Conservation (phyloP, 2,329 filamentous ascomycete genomes). For the Aulographum hederae region DNA sequence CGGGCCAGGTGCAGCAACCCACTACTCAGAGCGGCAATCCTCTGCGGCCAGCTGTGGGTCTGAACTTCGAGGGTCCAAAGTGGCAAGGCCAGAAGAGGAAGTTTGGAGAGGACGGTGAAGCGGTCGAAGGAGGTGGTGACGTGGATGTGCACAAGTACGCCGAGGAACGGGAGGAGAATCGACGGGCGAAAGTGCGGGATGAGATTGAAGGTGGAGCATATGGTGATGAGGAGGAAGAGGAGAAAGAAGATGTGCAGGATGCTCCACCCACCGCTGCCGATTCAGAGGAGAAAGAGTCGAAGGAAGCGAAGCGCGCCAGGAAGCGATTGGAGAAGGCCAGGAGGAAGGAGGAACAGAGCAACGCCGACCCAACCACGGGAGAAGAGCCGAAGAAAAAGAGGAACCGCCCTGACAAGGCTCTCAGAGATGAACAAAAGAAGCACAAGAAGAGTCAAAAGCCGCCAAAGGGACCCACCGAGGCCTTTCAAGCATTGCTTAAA, state of each 20-base stretch:
- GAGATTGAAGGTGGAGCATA: not conserved
- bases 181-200: not conserved
- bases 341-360: not conserved
- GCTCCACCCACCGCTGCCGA: not conserved
- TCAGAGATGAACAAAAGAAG: too few species aligned
- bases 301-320: not conserved
- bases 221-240: not conserved
- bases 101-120: not conserved
- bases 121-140: not conserved
- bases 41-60: too few species aligned
- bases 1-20: slow-evolving; percentile 3
- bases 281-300: not conserved
- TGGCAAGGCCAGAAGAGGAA: not conserved
- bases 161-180: not conserved
- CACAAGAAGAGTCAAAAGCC: too few species aligned
- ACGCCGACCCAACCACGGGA: too few species aligned
- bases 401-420: too few species aligned
- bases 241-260: too few species aligned
- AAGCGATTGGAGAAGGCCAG: not conserved
- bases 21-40: too few species aligned
- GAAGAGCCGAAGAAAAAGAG: too few species aligned
- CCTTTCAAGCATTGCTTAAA: too few species aligned
- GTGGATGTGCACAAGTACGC: too few species aligned
- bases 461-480: too few species aligned
- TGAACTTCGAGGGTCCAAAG: too few species aligned